Evolutionary conservation across 2,329 filamentous ascomycete species (phyloP).

Genomic region (Apiospora hydei): DNA sequence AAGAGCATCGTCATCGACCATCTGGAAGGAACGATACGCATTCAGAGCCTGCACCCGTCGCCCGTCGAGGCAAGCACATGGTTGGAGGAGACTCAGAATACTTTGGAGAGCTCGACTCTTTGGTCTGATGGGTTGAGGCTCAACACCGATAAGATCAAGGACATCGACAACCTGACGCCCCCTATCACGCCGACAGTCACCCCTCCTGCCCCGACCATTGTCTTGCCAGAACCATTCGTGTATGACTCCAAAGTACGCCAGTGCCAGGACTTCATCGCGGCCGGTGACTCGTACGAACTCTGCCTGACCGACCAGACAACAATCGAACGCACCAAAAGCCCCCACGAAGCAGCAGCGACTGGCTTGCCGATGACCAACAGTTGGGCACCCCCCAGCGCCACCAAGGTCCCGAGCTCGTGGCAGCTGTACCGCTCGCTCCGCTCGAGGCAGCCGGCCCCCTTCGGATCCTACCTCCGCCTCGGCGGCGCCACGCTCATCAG

Average conservation of each 20-base stretch:
- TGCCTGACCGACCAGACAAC: slow-evolving; percentile 81
- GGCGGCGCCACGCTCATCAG: slow-evolving; percentile 75
- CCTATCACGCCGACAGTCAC: slow-evolving; percentile 38
- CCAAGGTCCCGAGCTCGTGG: slow-evolving; percentile 56
- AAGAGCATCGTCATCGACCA: slow-evolving; percentile 83
- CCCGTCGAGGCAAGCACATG: slow-evolving; percentile 48
- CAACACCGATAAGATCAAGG: slow-evolving; percentile 31
- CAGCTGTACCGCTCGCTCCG: slow-evolving; percentile 75
- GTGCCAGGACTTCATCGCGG: slow-evolving; percentile 76
- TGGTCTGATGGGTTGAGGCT: slow-evolving; percentile 42
- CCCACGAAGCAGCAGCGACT: slow-evolving; percentile 43
- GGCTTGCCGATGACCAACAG: slow-evolving; percentile 43
- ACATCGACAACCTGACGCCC: slow-evolving; percentile 37
- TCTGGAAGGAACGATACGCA: slow-evolving; percentile 61
- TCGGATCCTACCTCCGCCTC: slow-evolving; percentile 82
- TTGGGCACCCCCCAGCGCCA: slow-evolving; percentile 31
- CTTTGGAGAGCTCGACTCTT: slow-evolving; percentile 42
- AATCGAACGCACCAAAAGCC: slow-evolving; percentile 55
- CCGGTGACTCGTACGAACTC: slow-evolving; percentile 85
- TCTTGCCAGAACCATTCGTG: slow-evolving; percentile 49
- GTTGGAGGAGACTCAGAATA: slow-evolving; percentile 50
- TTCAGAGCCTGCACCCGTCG: slow-evolving; percentile 69
- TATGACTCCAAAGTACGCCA: slow-evolving; percentile 73
- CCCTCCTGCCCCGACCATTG: slow-evolving; percentile 39
- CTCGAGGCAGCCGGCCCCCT: slow-evolving; percentile 78